These are phyloP conservation scores for Hebeloma cylindrosporum DNA, from an alignment of 768 basidiomycete species.

Conservation along the genomic window DNA sequence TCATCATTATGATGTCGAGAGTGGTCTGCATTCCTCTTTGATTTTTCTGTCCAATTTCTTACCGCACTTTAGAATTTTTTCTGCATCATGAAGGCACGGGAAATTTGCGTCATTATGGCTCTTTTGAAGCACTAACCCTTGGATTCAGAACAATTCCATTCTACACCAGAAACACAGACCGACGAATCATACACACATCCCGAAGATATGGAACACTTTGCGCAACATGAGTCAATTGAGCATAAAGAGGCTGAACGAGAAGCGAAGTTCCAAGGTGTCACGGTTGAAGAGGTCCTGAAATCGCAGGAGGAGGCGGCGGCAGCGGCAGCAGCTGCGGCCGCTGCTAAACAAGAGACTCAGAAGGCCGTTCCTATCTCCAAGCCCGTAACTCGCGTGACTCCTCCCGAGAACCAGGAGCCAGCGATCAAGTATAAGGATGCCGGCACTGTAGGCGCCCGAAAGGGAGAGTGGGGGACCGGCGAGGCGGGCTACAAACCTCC, in stretches of 20 bases:
- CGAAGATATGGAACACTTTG: conserved; percentile 92
- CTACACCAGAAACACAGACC: conserved; percentile 95
- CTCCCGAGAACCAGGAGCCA: conserved; percentile 74
- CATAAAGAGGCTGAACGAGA: conserved; percentile 79
- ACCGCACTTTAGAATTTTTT: conserved; percentile 74
- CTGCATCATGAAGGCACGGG: conserved; percentile 86
- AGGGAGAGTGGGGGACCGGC: conserved; percentile 73
- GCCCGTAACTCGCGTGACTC: conserved; percentile 54
- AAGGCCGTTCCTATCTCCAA: conserved; percentile 27
- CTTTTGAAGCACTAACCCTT: conserved; percentile 1
- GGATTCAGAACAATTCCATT: conserved; percentile 79
- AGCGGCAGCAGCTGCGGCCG: conserved; percentile 24
- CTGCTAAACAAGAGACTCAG: conserved; percentile 14
- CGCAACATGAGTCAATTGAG: conserved; percentile 86
- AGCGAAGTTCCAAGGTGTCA: conserved; percentile 80
- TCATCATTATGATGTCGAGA: conserved; percentile 91
- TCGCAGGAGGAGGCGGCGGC: conserved; percentile 45
- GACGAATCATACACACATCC: conserved; percentile 94
- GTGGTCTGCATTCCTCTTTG: conserved; percentile 45
- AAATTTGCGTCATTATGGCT: neutral
- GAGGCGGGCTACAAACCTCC: conserved; percentile 71
- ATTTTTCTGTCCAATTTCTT: conserved; percentile 1
- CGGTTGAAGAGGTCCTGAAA: conserved; percentile 66
- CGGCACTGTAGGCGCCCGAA: conserved; percentile 47
- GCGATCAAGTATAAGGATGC: conserved; percentile 58